Conservation (phyloP, 495 filamentous ascomycete genomes). For the Xylona heveae region DNA sequence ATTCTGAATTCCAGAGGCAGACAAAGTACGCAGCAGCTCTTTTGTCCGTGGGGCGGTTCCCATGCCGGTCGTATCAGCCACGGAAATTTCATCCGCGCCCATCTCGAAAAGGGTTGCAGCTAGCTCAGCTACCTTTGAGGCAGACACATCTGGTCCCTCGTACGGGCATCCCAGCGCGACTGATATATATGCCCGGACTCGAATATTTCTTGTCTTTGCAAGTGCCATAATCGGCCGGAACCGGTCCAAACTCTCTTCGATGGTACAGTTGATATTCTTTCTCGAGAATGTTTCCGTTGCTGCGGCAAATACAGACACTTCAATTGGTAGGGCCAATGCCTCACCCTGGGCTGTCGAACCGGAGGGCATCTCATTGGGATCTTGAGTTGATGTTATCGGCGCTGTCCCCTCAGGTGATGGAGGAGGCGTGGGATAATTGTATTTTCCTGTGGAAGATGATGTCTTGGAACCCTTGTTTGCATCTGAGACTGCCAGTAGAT, state of each 20-base stretch:
- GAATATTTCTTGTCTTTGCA: slow-evolving; percentile 47
- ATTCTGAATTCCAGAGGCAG: slow-evolving; percentile 51
- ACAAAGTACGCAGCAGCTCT: slow-evolving; percentile 46
- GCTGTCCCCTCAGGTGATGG: slow-evolving; percentile 16
- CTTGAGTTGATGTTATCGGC: slow-evolving; percentile 17
- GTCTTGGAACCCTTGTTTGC: slow-evolving; percentile 10
- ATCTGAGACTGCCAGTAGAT: slow-evolving; percentile 22
- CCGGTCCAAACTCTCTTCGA: slow-evolving; percentile 56
- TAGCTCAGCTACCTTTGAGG: slow-evolving; percentile 62
- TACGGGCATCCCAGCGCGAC: slow-evolving; percentile 91
- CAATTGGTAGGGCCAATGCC: slow-evolving; percentile 21
- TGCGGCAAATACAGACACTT: slow-evolving; percentile 80
- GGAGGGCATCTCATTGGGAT: slow-evolving; percentile 21
- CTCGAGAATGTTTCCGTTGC: slow-evolving; percentile 84
- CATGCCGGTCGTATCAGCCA: slow-evolving; percentile 94
- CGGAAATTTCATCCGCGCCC: slow-evolving; percentile 85
- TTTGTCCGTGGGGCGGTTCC: slow-evolving; percentile 68
- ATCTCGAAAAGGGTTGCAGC: slow-evolving; percentile 71
- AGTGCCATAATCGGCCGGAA: slow-evolving; percentile 54
- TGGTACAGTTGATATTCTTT: slow-evolving; percentile 78
- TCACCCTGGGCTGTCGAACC: neutral
- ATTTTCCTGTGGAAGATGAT: slow-evolving; percentile 10
- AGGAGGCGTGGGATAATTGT: slow-evolving; percentile 17
- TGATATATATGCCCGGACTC: slow-evolving; percentile 82
- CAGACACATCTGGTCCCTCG: slow-evolving; percentile 65